Evolutionary conservation across 495 filamentous ascomycete genomes (phyloP), one percentile per base, ranked within the genome.

Genomic region (Thozetella sp.): DNA sequence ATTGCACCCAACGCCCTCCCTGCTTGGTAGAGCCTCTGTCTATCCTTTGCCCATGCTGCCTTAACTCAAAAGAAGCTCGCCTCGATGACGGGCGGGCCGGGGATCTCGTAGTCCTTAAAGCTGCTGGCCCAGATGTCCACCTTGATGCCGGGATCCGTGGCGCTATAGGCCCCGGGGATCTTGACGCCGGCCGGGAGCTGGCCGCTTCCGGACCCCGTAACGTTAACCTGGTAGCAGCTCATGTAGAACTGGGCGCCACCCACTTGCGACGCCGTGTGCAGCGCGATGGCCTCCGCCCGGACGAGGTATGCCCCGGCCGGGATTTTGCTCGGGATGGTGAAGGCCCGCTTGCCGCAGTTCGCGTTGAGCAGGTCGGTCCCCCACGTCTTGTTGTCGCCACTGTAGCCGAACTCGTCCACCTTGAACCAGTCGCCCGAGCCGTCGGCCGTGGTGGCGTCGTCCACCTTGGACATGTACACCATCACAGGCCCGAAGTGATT

Each of bases 401-500:
- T 75, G 57, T 66, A 62, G 48, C 75, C 75, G 11, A 70, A 69
- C 20, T 75, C 66, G 52, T 63, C 75, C 58, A 75, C 73, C 66
- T 80, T 80, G 58, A 71, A 75, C 75, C 76, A 81, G n/a, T 63
- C 55, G 20, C 60, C 58, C 13, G 63, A 73, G 22, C 69, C 71
- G 50, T 73, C 73, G 22, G 76, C 74, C 1, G 62, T 69, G 4
- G 72, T 69, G 17, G 80, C 73, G 54, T 81, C 77, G 25, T 64
- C 22, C 45, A 81, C 80, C 62, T 77, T 71, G 65, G 70, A 71
- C 26, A 82, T 69, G 66, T 82, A 82, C 12, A 76, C 74, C 48
- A 78, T 70, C 23, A 80, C 79, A 1, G 80, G 80, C 2, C 80
- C 80, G 59, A 79, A 81, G 61, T 84, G 82, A 26, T 74, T 72